Conservation (phyloP, 1,284 basidiomycete species). For the Moniliella sp. region DNA sequence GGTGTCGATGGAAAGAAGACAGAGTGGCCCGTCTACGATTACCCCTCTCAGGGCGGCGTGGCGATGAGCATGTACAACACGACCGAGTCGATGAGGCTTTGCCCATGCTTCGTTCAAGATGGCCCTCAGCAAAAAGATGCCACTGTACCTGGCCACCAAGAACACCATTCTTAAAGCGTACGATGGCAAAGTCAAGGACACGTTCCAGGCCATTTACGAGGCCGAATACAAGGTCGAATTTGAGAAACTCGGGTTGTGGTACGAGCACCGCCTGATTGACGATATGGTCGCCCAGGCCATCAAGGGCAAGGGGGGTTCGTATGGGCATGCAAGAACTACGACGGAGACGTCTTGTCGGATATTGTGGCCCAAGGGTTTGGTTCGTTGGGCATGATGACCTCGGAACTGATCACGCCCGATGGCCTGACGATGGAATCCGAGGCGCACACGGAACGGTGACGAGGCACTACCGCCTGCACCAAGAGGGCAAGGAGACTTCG, state of each 20-base stretch:
- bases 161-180: constrained; percentile 33
- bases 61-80: constrained; percentile 37
- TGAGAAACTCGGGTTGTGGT: no score
- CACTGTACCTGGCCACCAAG: constrained; percentile 39
- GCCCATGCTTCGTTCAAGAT: no score
- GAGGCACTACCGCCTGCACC: no score
- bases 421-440: no score
- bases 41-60: constrained; percentile 19
- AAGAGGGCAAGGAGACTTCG: constrained; percentile 63
- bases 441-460: no score
- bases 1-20: constrained; percentile 9
- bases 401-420: no score
- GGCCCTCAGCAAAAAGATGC: constrained; percentile 82
- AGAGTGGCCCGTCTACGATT: constrained; percentile 18
- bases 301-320: constrained; percentile 96
- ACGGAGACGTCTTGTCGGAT: no score
- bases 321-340: no score
- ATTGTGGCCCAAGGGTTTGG: no score
- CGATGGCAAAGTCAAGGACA: constrained; percentile 93
- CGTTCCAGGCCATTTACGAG: constrained; percentile 85
- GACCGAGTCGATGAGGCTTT: constrained; percentile 72
- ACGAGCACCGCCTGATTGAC: no score
- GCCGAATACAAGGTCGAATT: constrained; percentile 58
- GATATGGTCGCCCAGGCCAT: no score
- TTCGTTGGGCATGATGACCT: no score